Conservation (phyloP, 2,329 filamentous ascomycete species). For the Coniochaeta hoffmannii region DNA sequence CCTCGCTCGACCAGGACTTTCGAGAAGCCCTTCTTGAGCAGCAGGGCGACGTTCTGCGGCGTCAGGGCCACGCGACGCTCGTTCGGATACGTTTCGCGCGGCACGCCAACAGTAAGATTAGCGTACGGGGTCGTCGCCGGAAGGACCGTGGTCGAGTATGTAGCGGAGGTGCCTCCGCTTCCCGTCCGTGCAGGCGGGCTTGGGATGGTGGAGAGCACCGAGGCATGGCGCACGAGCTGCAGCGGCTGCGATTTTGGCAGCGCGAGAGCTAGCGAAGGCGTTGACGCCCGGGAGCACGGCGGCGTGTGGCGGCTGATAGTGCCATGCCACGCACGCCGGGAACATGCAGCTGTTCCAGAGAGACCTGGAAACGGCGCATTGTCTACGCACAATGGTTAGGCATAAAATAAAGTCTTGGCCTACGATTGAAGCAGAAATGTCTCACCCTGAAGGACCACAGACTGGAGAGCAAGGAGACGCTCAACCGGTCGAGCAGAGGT, state of each 20-base stretch:
- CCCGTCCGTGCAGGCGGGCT: constrained; percentile 12
- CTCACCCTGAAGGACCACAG: neutral
- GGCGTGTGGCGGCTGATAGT: constrained; percentile 18
- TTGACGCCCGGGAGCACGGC: constrained; percentile 6
- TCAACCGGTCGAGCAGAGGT: constrained; percentile 8
- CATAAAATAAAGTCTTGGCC: no score
- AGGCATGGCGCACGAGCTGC: constrained; percentile 31
- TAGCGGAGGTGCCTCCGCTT: constrained; percentile 10
- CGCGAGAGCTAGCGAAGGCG: constrained; percentile 15
- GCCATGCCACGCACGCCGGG: constrained; percentile 31
- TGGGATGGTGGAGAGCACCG: constrained; percentile 20
- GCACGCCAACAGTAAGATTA: constrained; percentile 69
- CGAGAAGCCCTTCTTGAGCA: constrained; percentile 80
- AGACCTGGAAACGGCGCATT: constrained; percentile 4
- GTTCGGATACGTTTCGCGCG: constrained; percentile 67
- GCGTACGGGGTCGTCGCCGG: constrained; percentile 55
- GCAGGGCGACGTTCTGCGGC: constrained; percentile 71
- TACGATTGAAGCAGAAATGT: neutral
- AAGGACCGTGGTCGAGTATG: constrained; percentile 32
- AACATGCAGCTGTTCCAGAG: constrained; percentile 9
- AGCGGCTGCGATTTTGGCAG: constrained; percentile 21
- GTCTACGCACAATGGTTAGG: constrained; percentile 10
- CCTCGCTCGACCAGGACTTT: constrained; percentile 72
- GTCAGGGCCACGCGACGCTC: constrained; percentile 82
- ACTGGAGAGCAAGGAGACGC: constrained; percentile 6